Evolutionary conservation across 2,329 filamentous ascomycete species (phyloP).

Genomic region (Calycina herbarum): DNA sequence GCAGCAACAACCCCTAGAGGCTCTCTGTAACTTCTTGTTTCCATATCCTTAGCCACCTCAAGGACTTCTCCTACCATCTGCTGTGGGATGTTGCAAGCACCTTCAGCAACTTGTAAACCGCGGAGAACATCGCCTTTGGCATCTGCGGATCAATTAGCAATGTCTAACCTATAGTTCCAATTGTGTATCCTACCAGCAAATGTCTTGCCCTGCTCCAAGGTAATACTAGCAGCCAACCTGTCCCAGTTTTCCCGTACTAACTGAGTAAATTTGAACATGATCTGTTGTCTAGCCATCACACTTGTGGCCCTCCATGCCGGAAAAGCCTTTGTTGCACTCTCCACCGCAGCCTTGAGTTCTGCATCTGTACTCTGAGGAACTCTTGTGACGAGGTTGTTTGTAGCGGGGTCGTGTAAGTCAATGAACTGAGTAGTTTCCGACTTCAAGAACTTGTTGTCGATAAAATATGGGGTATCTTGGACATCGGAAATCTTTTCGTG

Average conservation of each 20-base stretch:
- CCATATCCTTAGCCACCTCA: slow-evolving; percentile 88
- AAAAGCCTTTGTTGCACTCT: slow-evolving; percentile 75
- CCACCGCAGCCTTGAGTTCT: slow-evolving; percentile 74
- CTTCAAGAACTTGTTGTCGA: slow-evolving; percentile 75
- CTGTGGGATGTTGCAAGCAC: slow-evolving; percentile 76
- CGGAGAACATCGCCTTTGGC: slow-evolving; percentile 79
- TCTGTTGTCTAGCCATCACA: slow-evolving; percentile 73
- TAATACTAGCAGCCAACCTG: slow-evolving; percentile 79
- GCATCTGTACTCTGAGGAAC: slow-evolving; percentile 79
- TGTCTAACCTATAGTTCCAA: not conserved
- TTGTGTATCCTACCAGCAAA: slow-evolving; percentile 51
- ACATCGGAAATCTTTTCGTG: slow-evolving; percentile 71
- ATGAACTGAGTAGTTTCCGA: slow-evolving; percentile 73
- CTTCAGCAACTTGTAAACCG: slow-evolving; percentile 82
- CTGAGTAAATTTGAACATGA: slow-evolving; percentile 83
- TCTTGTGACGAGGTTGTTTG: slow-evolving; percentile 80
- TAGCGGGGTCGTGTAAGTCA: slow-evolving; percentile 78
- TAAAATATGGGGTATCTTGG: slow-evolving; percentile 74
- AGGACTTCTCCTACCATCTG: slow-evolving; percentile 81
- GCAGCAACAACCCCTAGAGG: slow-evolving; percentile 78
- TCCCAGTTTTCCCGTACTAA: slow-evolving; percentile 86
- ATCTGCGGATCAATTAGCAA: slow-evolving; percentile 45
- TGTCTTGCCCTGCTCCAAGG: slow-evolving; percentile 85
- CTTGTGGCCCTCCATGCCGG: slow-evolving; percentile 71
- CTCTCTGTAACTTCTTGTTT: slow-evolving; percentile 80